Evolutionary conservation across 345 rosid species (phyloP).

Genomic region (Chamaenerion angustifolium): DNA sequence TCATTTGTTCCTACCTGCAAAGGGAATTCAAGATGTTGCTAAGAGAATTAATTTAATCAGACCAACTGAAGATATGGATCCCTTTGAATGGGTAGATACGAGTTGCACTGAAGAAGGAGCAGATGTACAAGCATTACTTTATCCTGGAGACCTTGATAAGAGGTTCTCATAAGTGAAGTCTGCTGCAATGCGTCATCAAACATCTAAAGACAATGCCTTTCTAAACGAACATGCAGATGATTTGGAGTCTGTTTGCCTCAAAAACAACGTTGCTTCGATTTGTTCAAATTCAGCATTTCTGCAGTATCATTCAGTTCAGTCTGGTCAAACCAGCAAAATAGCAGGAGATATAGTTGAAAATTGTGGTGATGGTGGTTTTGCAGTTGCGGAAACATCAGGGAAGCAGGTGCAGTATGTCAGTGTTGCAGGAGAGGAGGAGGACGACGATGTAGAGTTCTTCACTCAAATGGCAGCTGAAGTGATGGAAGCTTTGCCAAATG

Average conservation of each 20-base stretch:
- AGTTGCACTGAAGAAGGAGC: slow-evolving; percentile 12
- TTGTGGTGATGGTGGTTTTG: slow-evolving; percentile 9
- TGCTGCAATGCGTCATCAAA: slow-evolving; percentile 3
- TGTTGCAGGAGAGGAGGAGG: slow-evolving; percentile 16
- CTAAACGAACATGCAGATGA: slow-evolving; percentile 10
- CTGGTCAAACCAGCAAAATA: slow-evolving; percentile 4
- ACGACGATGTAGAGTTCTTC: slow-evolving; percentile 34
- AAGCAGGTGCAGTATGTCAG: slow-evolving; percentile 16
- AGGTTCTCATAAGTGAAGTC: slow-evolving; percentile 1
- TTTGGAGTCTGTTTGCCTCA: slow-evolving; percentile 11
- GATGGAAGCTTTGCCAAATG: slow-evolving; percentile 46
- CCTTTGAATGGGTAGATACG: slow-evolving; percentile 43
- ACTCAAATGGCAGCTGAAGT: slow-evolving; percentile 90
- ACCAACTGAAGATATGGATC: slow-evolving; percentile 16
- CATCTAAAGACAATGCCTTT: slow-evolving; percentile 11
- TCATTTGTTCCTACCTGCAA: slow-evolving; percentile 22
- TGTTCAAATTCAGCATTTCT: slow-evolving; percentile 10
- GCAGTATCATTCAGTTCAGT: neutral
- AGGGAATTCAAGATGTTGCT: slow-evolving; percentile 38
- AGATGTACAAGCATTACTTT: slow-evolving; percentile 6
- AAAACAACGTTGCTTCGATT: slow-evolving; percentile 5
- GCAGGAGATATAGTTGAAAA: slow-evolving; percentile 9
- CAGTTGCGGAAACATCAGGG: slow-evolving; percentile 13
- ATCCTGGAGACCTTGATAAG: slow-evolving; percentile 6
- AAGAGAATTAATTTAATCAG: slow-evolving; percentile 18